Evolutionary conservation across 1,284 basidiomycete species (phyloP).

Genomic region (Xerocomus tenax): DNA sequence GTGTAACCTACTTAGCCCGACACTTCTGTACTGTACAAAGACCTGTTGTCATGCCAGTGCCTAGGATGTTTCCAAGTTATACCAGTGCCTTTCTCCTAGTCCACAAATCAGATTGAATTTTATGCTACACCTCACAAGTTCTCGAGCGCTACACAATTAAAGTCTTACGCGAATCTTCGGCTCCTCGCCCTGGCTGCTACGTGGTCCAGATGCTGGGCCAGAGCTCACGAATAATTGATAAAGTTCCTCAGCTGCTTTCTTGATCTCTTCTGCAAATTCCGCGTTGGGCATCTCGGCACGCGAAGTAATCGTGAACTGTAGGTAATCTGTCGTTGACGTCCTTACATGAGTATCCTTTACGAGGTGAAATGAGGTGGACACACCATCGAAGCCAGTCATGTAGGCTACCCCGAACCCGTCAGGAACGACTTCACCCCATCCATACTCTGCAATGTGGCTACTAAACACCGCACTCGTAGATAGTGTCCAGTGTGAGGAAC

Average conservation of each 20-base stretch:
- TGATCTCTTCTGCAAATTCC: conserved; percentile 58
- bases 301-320: conserved; percentile 78
- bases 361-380: conserved; percentile 12
- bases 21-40: neutral
- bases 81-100: neutral
- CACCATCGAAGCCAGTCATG: conserved; percentile 65
- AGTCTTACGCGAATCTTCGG: conserved; percentile 12
- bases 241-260: conserved; percentile 58
- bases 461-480: conserved; percentile 86
- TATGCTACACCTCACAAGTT: neutral
- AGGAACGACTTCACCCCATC: conserved; percentile 81
- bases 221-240: conserved; percentile 40
- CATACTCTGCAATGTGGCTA: conserved; percentile 72
- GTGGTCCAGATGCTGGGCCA: neutral
- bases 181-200: neutral
- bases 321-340: conserved; percentile 41
- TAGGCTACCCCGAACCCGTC: conserved; percentile 75
- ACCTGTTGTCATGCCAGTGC: neutral
- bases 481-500: conserved; percentile 63
- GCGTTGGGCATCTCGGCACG: conserved; percentile 68
- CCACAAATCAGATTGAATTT: neutral
- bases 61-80: neutral
- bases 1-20: neutral
- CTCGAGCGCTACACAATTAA: conserved; percentile 5
- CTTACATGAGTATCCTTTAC: neutral